phyloP scores from a whole-genome alignment of 2,329 filamentous ascomycete genomes.

The Xylariaceae sp. region DNA sequence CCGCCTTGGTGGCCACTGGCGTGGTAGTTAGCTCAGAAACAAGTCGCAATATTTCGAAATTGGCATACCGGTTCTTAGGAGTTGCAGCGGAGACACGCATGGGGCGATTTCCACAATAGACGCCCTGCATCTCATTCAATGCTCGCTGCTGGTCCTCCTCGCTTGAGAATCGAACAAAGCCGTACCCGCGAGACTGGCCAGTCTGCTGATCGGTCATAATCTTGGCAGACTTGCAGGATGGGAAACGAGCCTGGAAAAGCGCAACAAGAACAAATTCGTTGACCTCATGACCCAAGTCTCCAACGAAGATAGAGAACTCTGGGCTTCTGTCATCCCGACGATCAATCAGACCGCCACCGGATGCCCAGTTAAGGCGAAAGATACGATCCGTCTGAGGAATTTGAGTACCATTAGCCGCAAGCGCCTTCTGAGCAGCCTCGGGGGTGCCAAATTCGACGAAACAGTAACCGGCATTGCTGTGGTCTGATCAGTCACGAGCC shows the following conservation, averaged over 20 bases:
- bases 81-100: slow-evolving; percentile 99
- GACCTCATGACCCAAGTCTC: slow-evolving; percentile 94
- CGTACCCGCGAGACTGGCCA: slow-evolving; percentile 95
- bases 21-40: slow-evolving; percentile 8
- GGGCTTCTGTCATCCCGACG: slow-evolving; percentile 93
- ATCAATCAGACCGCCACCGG: slow-evolving; percentile 90
- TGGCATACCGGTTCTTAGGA: slow-evolving; percentile 75
- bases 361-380: slow-evolving; percentile 99
- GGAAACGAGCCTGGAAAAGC: slow-evolving; percentile 93
- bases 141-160: slow-evolving; percentile 95
- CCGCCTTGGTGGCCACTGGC: slow-evolving; percentile 38
- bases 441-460: slow-evolving; percentile 89
- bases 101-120: slow-evolving; percentile 96
- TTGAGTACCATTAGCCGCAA: slow-evolving; percentile 80
- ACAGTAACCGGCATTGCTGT: slow-evolving; percentile 94
- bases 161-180: slow-evolving; percentile 95
- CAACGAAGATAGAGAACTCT: slow-evolving; percentile 96
- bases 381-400: slow-evolving; percentile 92
- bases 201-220: slow-evolving; percentile 99
- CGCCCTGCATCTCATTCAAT: slow-evolving; percentile 96
- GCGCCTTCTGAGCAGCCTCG: slow-evolving; percentile 84
- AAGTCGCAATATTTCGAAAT: neutral
- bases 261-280: slow-evolving; percentile 98
- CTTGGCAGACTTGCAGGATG: slow-evolving; percentile 97
- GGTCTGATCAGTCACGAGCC: neutral